Conservation (phyloP, 2,329 filamentous ascomycete species). For the Claviceps pazoutovae region DNA sequence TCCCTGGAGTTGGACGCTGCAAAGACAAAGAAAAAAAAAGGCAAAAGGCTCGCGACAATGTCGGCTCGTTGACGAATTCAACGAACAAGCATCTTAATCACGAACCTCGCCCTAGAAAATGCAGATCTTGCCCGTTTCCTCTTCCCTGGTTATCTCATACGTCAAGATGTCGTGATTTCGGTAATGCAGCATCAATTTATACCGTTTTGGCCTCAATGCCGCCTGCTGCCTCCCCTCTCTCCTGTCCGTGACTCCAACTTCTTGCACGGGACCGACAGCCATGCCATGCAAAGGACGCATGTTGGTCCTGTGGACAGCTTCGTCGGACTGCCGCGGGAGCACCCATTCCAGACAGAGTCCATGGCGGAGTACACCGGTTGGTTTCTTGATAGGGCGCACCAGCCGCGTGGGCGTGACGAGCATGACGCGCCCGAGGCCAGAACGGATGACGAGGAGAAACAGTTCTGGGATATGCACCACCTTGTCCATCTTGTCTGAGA, state of each 20-base stretch:
- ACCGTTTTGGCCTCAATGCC: constrained; percentile 30
- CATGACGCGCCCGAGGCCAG: constrained; percentile 50
- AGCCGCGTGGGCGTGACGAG: constrained; percentile 42
- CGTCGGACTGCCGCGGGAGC: constrained; percentile 33
- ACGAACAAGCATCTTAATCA: too few relatives aligned
- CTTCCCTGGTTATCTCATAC: constrained; percentile 47
- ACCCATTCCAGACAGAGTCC: constrained; percentile 41
- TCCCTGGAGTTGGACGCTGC: too few relatives aligned
- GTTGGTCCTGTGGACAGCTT: constrained; percentile 28
- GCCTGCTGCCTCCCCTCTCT: constrained; percentile 7
- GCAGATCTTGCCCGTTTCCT: constrained; percentile 21
- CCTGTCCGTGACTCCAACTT: constrained; percentile 14
- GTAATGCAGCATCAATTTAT: constrained; percentile 59
- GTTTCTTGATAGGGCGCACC: constrained; percentile 12
- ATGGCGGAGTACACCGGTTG: constrained; percentile 16
- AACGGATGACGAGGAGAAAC: constrained; percentile 53
- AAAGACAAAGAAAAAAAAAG: too few relatives aligned
- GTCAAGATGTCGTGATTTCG: constrained; percentile 54
- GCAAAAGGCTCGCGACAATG: too few relatives aligned
- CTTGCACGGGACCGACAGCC: constrained; percentile 50
- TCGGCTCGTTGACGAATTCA: too few relatives aligned
- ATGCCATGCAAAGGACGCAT: constrained; percentile 49
- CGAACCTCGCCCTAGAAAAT: constrained; percentile 15
- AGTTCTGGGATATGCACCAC: constrained; percentile 53
- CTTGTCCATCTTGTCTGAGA: constrained; percentile 39